phyloP scores from a whole-genome alignment of 1,284 basidiomycete species.

The Cryptococcus hybrid region DNA sequence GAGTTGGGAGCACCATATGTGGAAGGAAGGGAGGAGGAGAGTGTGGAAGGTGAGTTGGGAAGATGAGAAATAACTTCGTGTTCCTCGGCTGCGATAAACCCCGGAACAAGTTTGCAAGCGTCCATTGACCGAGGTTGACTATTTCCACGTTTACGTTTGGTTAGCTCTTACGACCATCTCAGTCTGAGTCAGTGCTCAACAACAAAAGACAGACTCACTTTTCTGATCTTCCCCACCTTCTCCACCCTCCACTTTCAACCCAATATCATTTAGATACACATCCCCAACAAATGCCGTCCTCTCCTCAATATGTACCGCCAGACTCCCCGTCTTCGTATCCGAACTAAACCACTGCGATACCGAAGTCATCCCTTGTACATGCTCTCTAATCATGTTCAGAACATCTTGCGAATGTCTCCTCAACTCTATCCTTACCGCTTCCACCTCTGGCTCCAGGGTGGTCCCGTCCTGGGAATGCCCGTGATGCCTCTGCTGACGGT shows the following conservation, averaged over 20 bases:
- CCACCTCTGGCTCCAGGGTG: constrained; percentile 9
- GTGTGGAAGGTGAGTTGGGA: constrained; percentile 16
- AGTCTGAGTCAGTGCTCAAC: background rate
- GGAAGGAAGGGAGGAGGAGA: constrained; percentile 23
- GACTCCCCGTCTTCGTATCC: constrained; percentile 84
- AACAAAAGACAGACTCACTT: constrained; percentile 57
- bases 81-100: constrained; percentile 49
- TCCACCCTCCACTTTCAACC: constrained; percentile 55
- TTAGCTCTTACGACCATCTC: too few relatives aligned
- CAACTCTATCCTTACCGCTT: constrained; percentile 30
- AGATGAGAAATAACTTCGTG: constrained; percentile 24
- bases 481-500: background rate
- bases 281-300: constrained; percentile 85
- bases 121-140: constrained; percentile 52
- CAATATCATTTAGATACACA: constrained; percentile 89
- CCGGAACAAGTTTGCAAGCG: constrained; percentile 46
- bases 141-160: background rate
- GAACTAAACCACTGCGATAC: constrained; percentile 77
- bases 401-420: constrained; percentile 58
- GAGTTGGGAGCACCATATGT: constrained; percentile 17
- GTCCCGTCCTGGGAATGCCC: constrained; percentile 42
- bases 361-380: constrained; percentile 89
- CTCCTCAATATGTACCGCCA: constrained; percentile 85
- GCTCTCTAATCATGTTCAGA: constrained; percentile 78
- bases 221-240: constrained; percentile 67